Evolutionary conservation across 2,329 filamentous ascomycete species (phyloP), one percentile per base, ranked within the genome.

Genomic region (Beauveria caledonica): DNA sequence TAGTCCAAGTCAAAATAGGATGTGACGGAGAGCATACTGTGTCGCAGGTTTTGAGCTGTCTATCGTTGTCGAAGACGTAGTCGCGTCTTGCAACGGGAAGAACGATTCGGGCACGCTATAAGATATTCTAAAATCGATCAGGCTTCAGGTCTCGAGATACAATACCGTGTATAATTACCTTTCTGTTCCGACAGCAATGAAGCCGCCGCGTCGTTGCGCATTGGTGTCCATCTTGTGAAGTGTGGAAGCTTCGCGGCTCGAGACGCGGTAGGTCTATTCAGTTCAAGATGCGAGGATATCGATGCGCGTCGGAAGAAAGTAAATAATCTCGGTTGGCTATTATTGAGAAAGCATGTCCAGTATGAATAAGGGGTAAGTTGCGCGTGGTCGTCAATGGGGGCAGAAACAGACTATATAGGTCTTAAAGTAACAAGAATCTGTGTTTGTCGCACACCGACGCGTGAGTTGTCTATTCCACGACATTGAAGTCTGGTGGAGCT

Each of bases 31-130:
- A n/a, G 36, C 58, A 36, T 60, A 60, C 58, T 53, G 50, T 15
- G 42, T 51, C 19, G 36, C n/a, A 25, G 23, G 2, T 10, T 33
- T 23, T 10, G 48, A 44, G 48, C 39, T 36, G 33, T 42, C 29
- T 36, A 25, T 50, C 46, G 23, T 23, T 13, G 49, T 45, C 11
- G 48, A 25, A 13, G 58, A 13, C n/a, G 33, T 9, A 6, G 44
- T 27, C 58, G 58, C 51, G 51, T 55, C 44, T 23, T 49, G 29
- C 27, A 60, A 45, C 15, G 58, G 58, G 44, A 60, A 60, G 51
- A 60, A 60, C 7, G 51, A 48, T 15, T 60, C 51, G 4, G 58
- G 58, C 17, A 60, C 58, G 21, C 23, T 55, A n/a, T 60, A 60
- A 13, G 58, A 55, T 55, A 60, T 44, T 29, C 58, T 60, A 33